Conservation (phyloP, 176 grass and related monocot genomes). For the Typha latifolia region DNA sequence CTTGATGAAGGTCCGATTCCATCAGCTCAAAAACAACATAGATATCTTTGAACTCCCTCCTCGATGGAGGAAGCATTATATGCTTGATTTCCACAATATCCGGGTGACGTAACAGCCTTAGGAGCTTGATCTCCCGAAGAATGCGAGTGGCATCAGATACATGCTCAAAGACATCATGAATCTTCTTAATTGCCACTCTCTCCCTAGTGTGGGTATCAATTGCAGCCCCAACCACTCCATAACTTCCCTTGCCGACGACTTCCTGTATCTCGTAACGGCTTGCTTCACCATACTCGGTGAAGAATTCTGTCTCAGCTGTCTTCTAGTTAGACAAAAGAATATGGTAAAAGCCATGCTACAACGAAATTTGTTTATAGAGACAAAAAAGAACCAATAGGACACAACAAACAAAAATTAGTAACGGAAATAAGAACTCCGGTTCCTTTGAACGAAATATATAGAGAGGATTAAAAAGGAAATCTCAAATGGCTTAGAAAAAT, state of each 20-base stretch:
- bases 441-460: too few species aligned
- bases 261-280: conserved; percentile 51
- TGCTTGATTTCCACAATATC: conserved; percentile 79
- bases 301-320: conserved; percentile 40
- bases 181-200: conserved; percentile 68
- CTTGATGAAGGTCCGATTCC: conserved; percentile 80
- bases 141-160: conserved; percentile 75
- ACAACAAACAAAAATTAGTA: not conserved
- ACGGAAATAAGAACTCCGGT: too few species aligned
- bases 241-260: conserved; percentile 79
- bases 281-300: conserved; percentile 72
- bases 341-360: not conserved
- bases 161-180: conserved; percentile 77
- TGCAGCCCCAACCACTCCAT: conserved; percentile 59
- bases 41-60: conserved; percentile 66
- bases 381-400: conserved; percentile 7
- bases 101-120: conserved; percentile 61
- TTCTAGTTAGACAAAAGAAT: conserved; percentile 21
- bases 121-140: conserved; percentile 73
- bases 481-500: too few species aligned
- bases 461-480: too few species aligned
- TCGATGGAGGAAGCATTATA: conserved; percentile 69
- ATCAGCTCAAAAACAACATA: conserved; percentile 76
- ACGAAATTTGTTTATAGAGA: not conserved
- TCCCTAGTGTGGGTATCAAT: conserved; percentile 52